These are phyloP conservation scores for Madurella mycetomatis DNA, from an alignment of 2,329 filamentous ascomycete species.

Conservation along the genomic window DNA sequence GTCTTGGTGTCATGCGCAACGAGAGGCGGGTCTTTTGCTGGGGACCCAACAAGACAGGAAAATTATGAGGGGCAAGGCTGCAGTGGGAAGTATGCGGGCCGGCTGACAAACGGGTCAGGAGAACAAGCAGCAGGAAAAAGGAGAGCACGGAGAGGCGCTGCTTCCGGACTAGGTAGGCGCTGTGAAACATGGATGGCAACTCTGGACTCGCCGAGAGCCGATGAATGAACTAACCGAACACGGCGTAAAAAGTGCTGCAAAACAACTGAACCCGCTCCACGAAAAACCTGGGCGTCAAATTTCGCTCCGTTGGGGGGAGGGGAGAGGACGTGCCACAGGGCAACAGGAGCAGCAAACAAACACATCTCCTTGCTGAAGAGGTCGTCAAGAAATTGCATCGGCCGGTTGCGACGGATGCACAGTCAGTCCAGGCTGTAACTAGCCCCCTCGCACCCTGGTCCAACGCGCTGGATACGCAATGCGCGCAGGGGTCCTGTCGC, in stretches of 20 bases:
- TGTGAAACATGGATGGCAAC: neutral
- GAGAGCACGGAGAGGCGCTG: neutral
- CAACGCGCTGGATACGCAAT: constrained; percentile 15
- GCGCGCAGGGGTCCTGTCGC: constrained; percentile 17
- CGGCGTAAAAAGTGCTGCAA: neutral
- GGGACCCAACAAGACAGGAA: constrained; percentile 1
- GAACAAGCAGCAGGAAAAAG: neutral
- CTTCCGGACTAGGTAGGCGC: neutral
- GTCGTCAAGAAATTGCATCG: neutral
- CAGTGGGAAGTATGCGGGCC: neutral
- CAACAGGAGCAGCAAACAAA: too few species aligned
- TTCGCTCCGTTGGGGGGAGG: neutral
- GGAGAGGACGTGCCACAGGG: neutral
- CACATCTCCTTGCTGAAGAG: neutral
- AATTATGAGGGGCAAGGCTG: constrained; percentile 10
- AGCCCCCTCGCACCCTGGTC: constrained; percentile 12
- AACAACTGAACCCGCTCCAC: too few species aligned
- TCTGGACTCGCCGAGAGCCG: too few species aligned
- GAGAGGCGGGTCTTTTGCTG: neutral
- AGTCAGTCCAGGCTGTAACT: constrained; percentile 13
- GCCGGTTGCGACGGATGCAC: neutral
- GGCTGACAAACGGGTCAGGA: neutral
- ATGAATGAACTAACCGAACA: neutral
- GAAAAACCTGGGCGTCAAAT: neutral
- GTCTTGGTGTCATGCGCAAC: neutral